phyloP scores from a whole-genome alignment of 1,139 yeast species.

The Suhomyces kunorum region DNA sequence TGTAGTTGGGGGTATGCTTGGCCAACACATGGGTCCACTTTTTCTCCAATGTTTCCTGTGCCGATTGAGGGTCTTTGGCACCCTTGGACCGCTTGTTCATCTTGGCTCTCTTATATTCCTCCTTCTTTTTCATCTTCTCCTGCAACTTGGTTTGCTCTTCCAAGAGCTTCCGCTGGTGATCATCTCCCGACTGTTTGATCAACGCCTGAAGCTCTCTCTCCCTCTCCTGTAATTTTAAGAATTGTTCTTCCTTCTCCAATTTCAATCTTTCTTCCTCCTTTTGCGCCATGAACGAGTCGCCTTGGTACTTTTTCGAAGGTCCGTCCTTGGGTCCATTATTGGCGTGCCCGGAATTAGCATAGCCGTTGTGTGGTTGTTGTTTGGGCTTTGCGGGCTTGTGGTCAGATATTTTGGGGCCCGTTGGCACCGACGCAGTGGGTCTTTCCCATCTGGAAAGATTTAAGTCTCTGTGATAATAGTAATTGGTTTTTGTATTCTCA shows the following conservation, averaged over 20 bases:
- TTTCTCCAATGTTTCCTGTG: conserved; percentile 26
- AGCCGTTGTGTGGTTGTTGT: not conserved
- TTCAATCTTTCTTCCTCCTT: conserved; percentile 40
- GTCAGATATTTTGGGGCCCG: conserved; percentile 23
- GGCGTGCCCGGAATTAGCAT: not conserved
- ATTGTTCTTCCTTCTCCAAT: conserved; percentile 35
- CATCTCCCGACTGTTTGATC: conserved; percentile 35
- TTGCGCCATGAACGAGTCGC: conserved; percentile 26
- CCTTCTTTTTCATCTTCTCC: conserved; percentile 15
- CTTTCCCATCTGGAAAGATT: conserved; percentile 60
- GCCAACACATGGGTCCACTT: conserved; percentile 72
- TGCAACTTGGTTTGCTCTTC: conserved; percentile 17
- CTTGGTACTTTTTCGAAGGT: conserved; percentile 1
- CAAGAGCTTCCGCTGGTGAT: conserved; percentile 10
- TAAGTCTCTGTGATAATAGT: conserved; percentile 55
- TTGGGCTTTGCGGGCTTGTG: conserved; percentile 1
- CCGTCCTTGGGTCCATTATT: not conserved
- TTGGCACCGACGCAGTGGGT: conserved; percentile 40
- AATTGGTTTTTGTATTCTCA: conserved; percentile 38
- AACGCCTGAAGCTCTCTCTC: conserved; percentile 41
- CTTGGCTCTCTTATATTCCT: conserved; percentile 1
- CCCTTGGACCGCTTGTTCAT: conserved; percentile 2
- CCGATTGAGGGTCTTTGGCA: not conserved
- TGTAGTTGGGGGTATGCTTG: conserved; percentile 71
- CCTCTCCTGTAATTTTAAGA: conserved; percentile 25